Base-by-base conservation (phyloP, 164 flowering plant genomes). In the Macadamia tetraphylla region DNA sequence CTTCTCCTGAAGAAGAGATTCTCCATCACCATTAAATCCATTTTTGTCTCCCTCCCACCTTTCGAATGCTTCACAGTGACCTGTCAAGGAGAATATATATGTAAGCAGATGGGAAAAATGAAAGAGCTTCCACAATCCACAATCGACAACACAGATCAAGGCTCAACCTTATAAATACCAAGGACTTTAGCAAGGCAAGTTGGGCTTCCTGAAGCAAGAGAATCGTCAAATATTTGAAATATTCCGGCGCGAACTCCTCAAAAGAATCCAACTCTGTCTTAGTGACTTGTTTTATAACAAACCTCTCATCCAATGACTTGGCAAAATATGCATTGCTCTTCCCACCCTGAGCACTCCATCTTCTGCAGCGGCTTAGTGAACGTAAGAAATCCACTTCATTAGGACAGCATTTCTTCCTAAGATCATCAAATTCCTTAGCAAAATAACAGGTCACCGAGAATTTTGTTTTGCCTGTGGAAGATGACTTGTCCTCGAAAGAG, bases 21-120 rank as follows among this genome's bases (percentile, higher is more conserved):
- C 77, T 89, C 94, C 91, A 86, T 87, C 29, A 89, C 87, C 62
- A 89, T 71, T 61, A 89, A 79, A 79, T 89, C 94, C 85, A 84
- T 85, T 77, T 75, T 87, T 30, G 80, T 43, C 76, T 87, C 94
- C 73, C 71, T 87, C 64, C 91, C 91, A 42, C 91, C 86, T 74
- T 81, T 89, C 13, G 83, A 72, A 70, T 84, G 62, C 62, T 60
- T 60, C 7, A 32, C 13, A 12, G 62, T 31, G 8, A 60, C 62
- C 62, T 60, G 42, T 12, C 18, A 60, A 35, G 5, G 3, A 1
- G 7, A 32, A 13, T 0, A 17, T 1, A 60, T 32, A 42, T 1
- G 12, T 32, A 10, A 58, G 15, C 0, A 58, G 15, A 35, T 58
- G 11, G 30, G 13, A 11, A 46, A 46, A 46, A 29, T 31, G n/a